Evolutionary conservation across 1,284 basidiomycete genomes (phyloP), one percentile per base, ranked within the genome.

Genomic region (Trametes versicolor): DNA sequence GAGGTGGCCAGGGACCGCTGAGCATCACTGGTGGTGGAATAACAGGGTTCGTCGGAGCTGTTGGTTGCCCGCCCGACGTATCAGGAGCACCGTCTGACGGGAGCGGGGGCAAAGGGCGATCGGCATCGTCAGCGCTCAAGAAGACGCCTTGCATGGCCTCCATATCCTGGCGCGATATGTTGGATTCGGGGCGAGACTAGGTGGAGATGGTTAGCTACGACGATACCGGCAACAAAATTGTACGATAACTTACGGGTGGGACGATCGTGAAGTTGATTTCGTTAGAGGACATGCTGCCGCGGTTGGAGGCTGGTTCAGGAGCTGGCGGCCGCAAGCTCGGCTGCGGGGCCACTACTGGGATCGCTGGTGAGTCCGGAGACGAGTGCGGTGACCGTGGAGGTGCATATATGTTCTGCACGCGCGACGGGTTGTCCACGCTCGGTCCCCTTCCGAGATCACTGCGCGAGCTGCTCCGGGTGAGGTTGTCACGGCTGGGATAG

Each of bases 1-100:
- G 72, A 41, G 77, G 78, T 1, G 76, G 71, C 47, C 74, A 70
- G 0, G 61, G 49, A 13, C 39, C 69, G 49, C 61, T 36, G 64
- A 58, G 29, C 65, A 64, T 68, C 61, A 62, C 55, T 27, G 58
- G 54, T 4, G 69, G 60, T 27, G 68, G 72, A 45, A 68, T 69
- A 29, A 69, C 67, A 7, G 65, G 67, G 23, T 57, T 66, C 12
- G 63, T 19, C 17, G 64, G 62, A 34, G 47, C 37, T 23, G 57
- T 48, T 48, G 68, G 58, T 29, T 56, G 63, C 13, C 52, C 45
- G 27, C 54, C 48, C 1, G 41, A 43, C 6, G 59, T 23, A 36
- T 63, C 56, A 17, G 63, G 48, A 5, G 48, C 61, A 21, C 39
- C 49, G 21, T 65, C 64, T 2, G 58, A 59, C 4, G 68, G 64